phyloP scores from a whole-genome alignment of 1,284 basidiomycete species.

The Puccinia coronata region DNA sequence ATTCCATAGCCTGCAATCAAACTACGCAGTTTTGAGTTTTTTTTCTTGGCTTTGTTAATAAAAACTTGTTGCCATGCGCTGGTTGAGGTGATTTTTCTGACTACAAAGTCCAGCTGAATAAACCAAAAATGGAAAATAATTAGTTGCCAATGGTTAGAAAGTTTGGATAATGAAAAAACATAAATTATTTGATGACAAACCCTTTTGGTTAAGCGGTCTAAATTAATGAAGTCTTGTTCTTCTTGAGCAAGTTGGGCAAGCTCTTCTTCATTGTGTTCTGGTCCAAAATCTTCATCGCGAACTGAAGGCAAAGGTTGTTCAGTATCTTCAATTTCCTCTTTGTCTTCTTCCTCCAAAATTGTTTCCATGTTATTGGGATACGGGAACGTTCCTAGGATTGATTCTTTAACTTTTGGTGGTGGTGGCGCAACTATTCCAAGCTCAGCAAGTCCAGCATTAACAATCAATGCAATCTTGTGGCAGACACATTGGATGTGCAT shows the following conservation, averaged over 20 bases:
- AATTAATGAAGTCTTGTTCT: neutral
- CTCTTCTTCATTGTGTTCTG: slow-evolving; percentile 19
- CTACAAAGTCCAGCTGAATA: slow-evolving; percentile 33
- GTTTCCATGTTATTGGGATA: neutral
- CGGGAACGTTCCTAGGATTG: slow-evolving; percentile 7
- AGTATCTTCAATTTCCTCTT: neutral
- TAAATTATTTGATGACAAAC: neutral
- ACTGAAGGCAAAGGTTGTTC: neutral
- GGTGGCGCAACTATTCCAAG: slow-evolving; percentile 11
- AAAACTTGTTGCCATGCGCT: slow-evolving; percentile 12
- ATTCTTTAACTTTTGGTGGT: slow-evolving; percentile 14
- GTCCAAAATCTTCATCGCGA: neutral
- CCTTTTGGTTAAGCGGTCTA: slow-evolving; percentile 18
- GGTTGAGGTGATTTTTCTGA: slow-evolving; percentile 17
- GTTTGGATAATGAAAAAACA: too few species aligned
- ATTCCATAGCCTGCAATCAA: slow-evolving; percentile 30
- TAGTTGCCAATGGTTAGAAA: too few species aligned
- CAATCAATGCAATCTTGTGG: slow-evolving; percentile 27
- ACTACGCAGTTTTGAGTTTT: slow-evolving; percentile 11
- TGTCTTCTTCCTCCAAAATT: slow-evolving; percentile 10
- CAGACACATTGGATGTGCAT: slow-evolving; percentile 30
- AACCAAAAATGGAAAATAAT: too few species aligned
- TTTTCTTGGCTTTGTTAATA: slow-evolving; percentile 1
- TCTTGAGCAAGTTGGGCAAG: neutral
- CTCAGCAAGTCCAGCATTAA: too few species aligned